Conservation (phyloP, 257 asterid species). For the Orobanche coerulescens region DNA sequence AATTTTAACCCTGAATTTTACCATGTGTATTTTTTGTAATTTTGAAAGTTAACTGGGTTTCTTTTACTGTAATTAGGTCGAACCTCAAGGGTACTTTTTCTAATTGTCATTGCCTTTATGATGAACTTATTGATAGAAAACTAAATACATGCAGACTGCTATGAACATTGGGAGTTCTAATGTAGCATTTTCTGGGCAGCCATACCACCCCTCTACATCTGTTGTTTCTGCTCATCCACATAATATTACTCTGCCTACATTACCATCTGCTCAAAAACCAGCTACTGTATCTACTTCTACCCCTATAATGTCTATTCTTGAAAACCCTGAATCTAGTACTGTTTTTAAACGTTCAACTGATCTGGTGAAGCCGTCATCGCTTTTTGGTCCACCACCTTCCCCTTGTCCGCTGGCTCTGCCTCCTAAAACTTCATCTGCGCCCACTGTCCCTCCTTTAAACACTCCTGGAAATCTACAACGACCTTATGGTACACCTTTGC, state of each 20-base stretch:
- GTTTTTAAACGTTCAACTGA: constrained; percentile 36
- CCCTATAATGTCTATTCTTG: constrained; percentile 41
- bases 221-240: constrained; percentile 29
- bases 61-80: no score
- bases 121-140: constrained; percentile 8
- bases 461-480: constrained; percentile 47
- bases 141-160: constrained; percentile 36
- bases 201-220: constrained; percentile 33
- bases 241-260: constrained; percentile 23
- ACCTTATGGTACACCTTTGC: constrained; percentile 70
- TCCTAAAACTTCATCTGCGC: constrained; percentile 47
- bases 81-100: no score
- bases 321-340: constrained; percentile 33
- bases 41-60: no score
- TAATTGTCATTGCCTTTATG: neutral
- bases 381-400: constrained; percentile 47
- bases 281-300: constrained; percentile 38
- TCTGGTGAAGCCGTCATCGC: constrained; percentile 73
- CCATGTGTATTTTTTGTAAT: no score
- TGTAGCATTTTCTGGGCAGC: constrained; percentile 37
- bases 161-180: constrained; percentile 40
- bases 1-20: no score
- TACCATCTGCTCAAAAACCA: constrained; percentile 29
- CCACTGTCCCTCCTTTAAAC: constrained; percentile 59
- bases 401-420: constrained; percentile 42